Base-by-base conservation (phyloP, 1,284 basidiomycete species). In the Gomphus bonarii region DNA sequence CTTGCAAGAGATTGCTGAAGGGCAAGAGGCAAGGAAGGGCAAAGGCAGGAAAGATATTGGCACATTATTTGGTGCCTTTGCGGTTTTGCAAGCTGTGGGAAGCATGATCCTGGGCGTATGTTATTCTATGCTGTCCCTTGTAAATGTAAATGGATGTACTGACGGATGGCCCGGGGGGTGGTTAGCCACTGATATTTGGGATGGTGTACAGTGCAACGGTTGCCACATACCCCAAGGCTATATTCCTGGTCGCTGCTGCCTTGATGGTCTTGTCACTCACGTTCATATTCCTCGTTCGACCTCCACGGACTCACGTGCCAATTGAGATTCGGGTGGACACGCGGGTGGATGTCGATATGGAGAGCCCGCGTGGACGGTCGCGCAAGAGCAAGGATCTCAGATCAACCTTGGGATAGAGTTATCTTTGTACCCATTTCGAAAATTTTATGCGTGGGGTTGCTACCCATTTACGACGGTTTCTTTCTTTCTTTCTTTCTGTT, bases 91-190 rank as follows among this genome's bases (percentile, higher is more conserved):
- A 59, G 78, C 84, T 0, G 67, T 79, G 3, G 81, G 82, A 16
- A 78, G 81, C 66, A 81, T 79, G 71, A 85, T 89, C 59, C 65
- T 88, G 47, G 84, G 81, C 53, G 84, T 86, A 64, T 63, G 82
- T 40, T 25, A 2, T 25, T 25, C 25, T 25, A 25, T 25, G 25
- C 46, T 57, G 54, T 50, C 48, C 40, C 59, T 50, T 35, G 54
- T 18, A 42, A 31, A 14, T 18, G 28, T 7, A 47, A 22, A 8
- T 10, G 6, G 31, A 22, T 3, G 16, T 57, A 35, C 61, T 54
- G 51, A 60, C 47, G 54, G 2, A 18, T 18, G 16, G 43, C 54
- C 55, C n/a, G n/a, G 25, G 25, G 25, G 25, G 49, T 14, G 40
- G 9, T 33, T 60, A 87, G 82, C 86, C 87, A 0, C 68, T 88